phyloP scores from a whole-genome alignment of 2,329 filamentous ascomycete genomes.

The Alternaria viburni region DNA sequence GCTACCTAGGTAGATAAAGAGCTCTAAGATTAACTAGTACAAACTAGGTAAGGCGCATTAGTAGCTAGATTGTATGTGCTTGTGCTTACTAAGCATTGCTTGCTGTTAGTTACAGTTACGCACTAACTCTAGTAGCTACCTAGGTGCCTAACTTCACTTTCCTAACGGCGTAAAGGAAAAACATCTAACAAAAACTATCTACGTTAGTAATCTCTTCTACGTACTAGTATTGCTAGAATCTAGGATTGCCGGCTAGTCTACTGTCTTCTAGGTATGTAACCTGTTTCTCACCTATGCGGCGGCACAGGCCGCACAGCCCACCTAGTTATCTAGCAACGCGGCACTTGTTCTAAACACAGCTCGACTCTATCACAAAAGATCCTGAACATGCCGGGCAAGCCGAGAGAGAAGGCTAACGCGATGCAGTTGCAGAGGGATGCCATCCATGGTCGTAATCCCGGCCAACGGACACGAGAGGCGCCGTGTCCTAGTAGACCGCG shows the following conservation, averaged over 20 bases:
- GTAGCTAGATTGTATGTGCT: not conserved
- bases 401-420: not conserved
- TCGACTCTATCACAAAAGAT: not conserved
- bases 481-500: constrained; percentile 32
- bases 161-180: not conserved
- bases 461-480: constrained; percentile 21
- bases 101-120: not conserved
- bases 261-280: not conserved
- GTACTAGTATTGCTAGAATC: not conserved
- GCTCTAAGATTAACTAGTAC: not conserved
- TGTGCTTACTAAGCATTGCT: not conserved
- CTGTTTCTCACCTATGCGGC: not conserved
- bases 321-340: not conserved
- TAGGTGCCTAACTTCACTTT: not conserved
- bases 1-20: not conserved
- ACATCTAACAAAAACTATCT: not conserved
- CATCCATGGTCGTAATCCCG: constrained; percentile 36
- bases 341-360: too few relatives aligned
- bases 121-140: not conserved
- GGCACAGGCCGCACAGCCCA: not conserved
- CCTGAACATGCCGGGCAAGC: not conserved
- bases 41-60: not conserved
- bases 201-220: not conserved
- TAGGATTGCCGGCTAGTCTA: not conserved
- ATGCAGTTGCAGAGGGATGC: constrained; percentile 27